These are phyloP conservation scores for Onygena corvina DNA, from an alignment of 2,329 filamentous ascomycete species.

Conservation along the genomic window DNA sequence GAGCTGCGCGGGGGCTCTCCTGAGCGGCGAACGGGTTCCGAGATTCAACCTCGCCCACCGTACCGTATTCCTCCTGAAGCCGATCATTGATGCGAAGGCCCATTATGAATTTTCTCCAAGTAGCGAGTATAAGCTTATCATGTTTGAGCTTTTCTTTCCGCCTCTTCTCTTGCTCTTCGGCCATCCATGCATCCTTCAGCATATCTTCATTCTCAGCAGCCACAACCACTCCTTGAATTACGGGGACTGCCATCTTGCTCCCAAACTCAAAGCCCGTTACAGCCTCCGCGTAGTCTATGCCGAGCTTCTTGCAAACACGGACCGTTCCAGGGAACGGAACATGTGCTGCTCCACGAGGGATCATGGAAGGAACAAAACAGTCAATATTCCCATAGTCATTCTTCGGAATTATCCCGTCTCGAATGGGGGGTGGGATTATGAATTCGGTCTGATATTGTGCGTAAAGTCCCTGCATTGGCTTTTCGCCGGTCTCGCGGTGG, in stretches of 20 bases:
- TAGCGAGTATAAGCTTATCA: constrained; percentile 56
- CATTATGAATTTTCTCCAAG: constrained; percentile 80
- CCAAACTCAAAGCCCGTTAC: constrained; percentile 96
- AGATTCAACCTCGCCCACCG: constrained; percentile 29
- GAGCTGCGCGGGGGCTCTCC: constrained; percentile 3
- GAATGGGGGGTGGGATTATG: constrained; percentile 82
- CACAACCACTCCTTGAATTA: constrained; percentile 81
- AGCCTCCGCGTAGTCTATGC: constrained; percentile 83
- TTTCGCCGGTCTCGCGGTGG: constrained; percentile 65
- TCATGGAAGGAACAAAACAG: constrained; percentile 87
- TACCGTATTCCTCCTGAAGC: constrained; percentile 63
- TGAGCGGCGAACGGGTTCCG: constrained; percentile 28
- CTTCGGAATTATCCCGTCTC: constrained; percentile 76
- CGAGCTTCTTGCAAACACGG: constrained; percentile 69
- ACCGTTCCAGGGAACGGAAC: constrained; percentile 66
- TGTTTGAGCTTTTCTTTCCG: constrained; percentile 77
- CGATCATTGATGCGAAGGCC: constrained; percentile 71
- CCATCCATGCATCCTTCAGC: constrained; percentile 66
- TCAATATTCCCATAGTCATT: constrained; percentile 96
- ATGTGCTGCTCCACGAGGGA: constrained; percentile 72
- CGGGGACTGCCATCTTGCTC: constrained; percentile 81
- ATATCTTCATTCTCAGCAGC: constrained; percentile 64
- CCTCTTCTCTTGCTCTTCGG: constrained; percentile 60
- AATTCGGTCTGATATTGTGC: constrained; percentile 78
- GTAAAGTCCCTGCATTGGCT: constrained; percentile 77